Evolutionary conservation across 2,329 filamentous ascomycete genomes (phyloP), one percentile per base, ranked within the genome.

Genomic region (Sclerotinia sclerotiorum): DNA sequence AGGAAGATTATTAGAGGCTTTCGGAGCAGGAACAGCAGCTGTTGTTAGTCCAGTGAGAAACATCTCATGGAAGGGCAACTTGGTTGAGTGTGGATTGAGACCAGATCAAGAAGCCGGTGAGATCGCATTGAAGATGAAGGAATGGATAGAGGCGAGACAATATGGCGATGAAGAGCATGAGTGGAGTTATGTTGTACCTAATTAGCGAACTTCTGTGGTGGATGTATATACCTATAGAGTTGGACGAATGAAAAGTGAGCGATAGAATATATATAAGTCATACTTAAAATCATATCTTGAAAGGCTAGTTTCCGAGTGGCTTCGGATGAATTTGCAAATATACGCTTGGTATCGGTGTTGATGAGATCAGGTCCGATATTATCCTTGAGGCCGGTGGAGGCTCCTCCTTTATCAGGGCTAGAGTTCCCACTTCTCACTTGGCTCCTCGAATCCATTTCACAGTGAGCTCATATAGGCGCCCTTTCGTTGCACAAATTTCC

Each of bases 91-190:
- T 79, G 94, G 94, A 4, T 82, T 99, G 73, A 87, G 86, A 78
- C 88, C 91, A 74, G 83, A 87, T 60, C 87, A 96, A 80, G 94
- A 99, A 83, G 93, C 93, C 15, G 95, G 95, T 55, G 90, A 94
- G 77, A 84, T 98, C 76, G 90, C 95, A 13, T 82, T 88, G 75
- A 87, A 87, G 80, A 94, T 99, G 90, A 97, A 97, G 87, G 87
- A 90, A 76, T 99, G 95, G 95, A 97, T 99, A 71, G 94, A 97
- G 83, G 90, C 83, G 39, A 94, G 96, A 74, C 94, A 98, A 82
- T 97, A 98, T 78, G 95, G 95, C 72, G 94, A 97, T 72, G 91
- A 94, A 80, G 87, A 92, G 78, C 93, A 97, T 79, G 85, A 89
- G 73, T 99, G 95, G 95, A 97, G 94, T 84, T 89, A 88, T 75